Evolutionary conservation across 2,329 filamentous ascomycete species (phyloP).

Genomic region (Emergomyces pasteurianus): DNA sequence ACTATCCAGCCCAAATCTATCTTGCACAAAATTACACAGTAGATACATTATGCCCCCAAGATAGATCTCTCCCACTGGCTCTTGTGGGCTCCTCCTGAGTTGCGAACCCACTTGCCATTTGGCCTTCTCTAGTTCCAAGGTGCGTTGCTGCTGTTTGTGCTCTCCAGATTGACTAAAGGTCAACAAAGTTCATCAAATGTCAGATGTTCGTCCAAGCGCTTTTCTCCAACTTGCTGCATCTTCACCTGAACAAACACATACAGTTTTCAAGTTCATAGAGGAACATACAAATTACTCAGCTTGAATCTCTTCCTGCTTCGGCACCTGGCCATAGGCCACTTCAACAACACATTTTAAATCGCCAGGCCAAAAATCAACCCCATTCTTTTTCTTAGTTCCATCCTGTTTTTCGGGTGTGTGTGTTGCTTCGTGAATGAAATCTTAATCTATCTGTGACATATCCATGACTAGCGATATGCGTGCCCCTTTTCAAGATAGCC

Average conservation of each 20-base stretch:
- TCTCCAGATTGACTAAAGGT: too few relatives aligned
- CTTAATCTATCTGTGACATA: not conserved
- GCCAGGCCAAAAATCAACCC: not conserved
- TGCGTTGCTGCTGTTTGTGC: too few relatives aligned
- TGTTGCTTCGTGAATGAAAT: not conserved
- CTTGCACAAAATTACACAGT: not conserved
- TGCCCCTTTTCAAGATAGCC: constrained; percentile 3
- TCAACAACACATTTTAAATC: not conserved
- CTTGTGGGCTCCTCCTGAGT: not conserved
- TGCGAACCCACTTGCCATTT: too few relatives aligned
- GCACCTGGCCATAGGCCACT: not conserved
- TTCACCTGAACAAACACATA: constrained; percentile 2
- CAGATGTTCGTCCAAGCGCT: constrained; percentile 1
- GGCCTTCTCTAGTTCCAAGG: too few relatives aligned
- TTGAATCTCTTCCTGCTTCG: not conserved
- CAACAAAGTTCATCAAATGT: constrained; percentile 4
- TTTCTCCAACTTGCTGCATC: not conserved
- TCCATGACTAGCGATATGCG: constrained; percentile 2
- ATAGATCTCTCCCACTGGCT: not conserved
- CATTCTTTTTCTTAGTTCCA: not conserved
- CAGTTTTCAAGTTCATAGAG: not conserved
- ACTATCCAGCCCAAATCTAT: too few relatives aligned
- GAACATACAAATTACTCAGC: not conserved
- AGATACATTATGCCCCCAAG: not conserved
- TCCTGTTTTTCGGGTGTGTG: not conserved